phyloP scores from a whole-genome alignment of 495 filamentous ascomycete species.

The Daldinia concentrica region DNA sequence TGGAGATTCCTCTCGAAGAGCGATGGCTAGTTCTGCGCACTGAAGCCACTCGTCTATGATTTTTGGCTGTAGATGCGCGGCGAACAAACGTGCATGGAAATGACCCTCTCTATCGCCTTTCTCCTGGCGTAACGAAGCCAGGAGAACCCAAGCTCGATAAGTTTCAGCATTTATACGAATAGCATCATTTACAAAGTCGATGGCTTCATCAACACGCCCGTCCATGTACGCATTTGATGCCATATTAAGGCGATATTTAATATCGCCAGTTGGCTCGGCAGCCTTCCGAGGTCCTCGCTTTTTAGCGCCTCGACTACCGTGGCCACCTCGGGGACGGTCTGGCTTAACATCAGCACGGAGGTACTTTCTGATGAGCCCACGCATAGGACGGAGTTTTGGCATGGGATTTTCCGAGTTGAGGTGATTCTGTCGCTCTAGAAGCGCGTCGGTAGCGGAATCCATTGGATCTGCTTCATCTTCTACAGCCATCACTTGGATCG shows the following conservation, averaged over 20 bases:
- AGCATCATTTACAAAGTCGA: conserved; percentile 69
- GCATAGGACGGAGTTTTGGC: conserved; percentile 22
- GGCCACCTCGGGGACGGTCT: conserved; percentile 23
- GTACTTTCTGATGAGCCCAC: conserved; percentile 25
- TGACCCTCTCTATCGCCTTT: conserved; percentile 74
- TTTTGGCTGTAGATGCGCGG: conserved; percentile 75
- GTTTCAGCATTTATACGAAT: conserved; percentile 87
- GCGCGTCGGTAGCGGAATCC: conserved; percentile 28
- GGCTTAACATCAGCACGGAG: conserved; percentile 22
- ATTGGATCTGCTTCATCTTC: conserved; percentile 22
- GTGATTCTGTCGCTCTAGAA: conserved; percentile 35
- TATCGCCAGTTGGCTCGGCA: conserved; percentile 75
- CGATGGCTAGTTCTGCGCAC: conserved; percentile 70
- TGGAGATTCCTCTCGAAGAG: conserved; percentile 62
- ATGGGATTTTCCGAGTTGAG: conserved; percentile 32
- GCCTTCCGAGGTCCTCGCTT: conserved; percentile 74
- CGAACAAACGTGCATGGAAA: conserved; percentile 71
- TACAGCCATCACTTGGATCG: neutral
- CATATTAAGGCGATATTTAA: conserved; percentile 74
- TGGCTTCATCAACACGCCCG: conserved; percentile 69
- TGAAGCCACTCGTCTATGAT: conserved; percentile 73
- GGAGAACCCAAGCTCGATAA: conserved; percentile 76
- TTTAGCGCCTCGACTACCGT: conserved; percentile 21
- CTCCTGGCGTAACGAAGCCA: conserved; percentile 76
- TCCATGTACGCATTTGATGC: conserved; percentile 76